Percentiles rank a stretch among this genome's conserved stretches.
Evolutionary conservation across 345 rosid genomes (phyloP).

Genomic region (Psidium guajava): DNA sequence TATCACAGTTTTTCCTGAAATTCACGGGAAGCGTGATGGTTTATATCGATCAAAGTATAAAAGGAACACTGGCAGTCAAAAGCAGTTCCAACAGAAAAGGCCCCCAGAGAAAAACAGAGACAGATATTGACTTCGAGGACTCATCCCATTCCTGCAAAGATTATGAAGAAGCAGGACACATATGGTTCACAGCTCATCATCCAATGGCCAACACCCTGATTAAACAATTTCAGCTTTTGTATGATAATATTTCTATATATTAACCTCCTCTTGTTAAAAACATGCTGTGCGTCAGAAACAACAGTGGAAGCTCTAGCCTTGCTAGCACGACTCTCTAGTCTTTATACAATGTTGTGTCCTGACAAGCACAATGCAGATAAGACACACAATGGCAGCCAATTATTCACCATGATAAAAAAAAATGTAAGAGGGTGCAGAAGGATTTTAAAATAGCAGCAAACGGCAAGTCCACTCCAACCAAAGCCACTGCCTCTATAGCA

Average conservation of each 20-base stretch:
- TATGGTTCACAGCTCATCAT: not conserved
- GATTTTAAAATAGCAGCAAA: not conserved
- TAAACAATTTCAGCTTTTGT: not conserved
- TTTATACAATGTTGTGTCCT: not conserved
- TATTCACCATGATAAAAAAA: not conserved
- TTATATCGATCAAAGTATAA: not conserved
- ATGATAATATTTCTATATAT: not conserved
- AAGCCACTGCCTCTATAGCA: not conserved
- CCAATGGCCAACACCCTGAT: not conserved
- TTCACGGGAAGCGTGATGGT: not conserved
- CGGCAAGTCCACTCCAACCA: not conserved
- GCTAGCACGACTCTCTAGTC: not conserved
- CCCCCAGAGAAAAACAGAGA: not conserved
- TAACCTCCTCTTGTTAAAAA: not conserved
- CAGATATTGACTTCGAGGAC: not conserved
- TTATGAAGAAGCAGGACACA: not conserved
- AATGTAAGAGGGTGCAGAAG: not conserved
- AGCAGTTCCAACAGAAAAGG: not conserved
- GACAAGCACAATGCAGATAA: not conserved
- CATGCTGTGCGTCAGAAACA: not conserved
- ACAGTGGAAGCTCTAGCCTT: not conserved
- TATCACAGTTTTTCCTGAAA: conserved; percentile 73
- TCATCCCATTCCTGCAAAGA: not conserved
- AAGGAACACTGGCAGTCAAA: not conserved
- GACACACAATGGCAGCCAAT: not conserved